Conservation (phyloP, 2,329 filamentous ascomycete species). For the Cryphonectria japonica region DNA sequence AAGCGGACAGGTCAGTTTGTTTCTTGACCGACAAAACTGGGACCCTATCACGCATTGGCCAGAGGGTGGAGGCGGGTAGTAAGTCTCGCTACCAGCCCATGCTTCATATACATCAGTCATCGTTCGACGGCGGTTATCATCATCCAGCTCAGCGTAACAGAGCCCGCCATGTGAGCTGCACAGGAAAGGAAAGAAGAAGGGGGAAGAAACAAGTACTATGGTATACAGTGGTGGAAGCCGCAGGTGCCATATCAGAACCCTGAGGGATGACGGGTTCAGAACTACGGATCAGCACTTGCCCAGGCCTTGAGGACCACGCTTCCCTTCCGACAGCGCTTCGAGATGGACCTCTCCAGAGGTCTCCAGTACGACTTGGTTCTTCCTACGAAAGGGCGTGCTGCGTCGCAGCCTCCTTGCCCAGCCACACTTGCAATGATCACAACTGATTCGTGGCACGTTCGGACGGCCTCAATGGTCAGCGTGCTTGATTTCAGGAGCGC, state of each 20-base stretch:
- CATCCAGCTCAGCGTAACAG: neutral
- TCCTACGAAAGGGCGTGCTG: neutral
- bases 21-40: neutral
- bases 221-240: neutral
- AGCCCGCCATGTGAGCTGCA: neutral
- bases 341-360: neutral
- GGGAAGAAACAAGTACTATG: no score
- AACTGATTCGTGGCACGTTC: neutral
- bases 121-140: neutral
- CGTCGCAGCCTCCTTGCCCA: neutral
- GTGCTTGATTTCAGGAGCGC: conserved; percentile 26
- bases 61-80: neutral
- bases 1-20: neutral
- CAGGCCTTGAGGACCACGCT: neutral
- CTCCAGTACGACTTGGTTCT: neutral
- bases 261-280: neutral
- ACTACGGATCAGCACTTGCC: neutral
- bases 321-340: neutral
- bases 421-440: neutral
- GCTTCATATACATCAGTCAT: conserved; percentile 9
- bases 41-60: neutral
- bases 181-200: neutral
- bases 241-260: neutral
- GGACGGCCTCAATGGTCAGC: conserved; percentile 15
- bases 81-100: conserved; percentile 6